These are phyloP conservation scores for Castanopsis chinensis DNA, from an alignment of 306 rosid genomes.

Conservation along the genomic window DNA sequence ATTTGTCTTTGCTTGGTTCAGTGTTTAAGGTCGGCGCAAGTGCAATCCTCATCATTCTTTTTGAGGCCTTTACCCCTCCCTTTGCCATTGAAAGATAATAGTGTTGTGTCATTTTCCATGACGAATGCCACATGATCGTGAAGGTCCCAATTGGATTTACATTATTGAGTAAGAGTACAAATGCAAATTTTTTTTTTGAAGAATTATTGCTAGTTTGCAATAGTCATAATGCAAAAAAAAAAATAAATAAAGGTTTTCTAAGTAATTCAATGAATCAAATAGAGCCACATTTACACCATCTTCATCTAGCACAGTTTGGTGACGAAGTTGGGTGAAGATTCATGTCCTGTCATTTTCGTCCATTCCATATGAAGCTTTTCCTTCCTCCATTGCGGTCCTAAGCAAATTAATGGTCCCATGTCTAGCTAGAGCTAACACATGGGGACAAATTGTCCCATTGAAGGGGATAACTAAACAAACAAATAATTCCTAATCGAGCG, in stretches of 20 bases:
- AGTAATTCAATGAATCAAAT: constrained; percentile 24
- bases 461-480: constrained; percentile 26
- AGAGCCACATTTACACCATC: constrained; percentile 31
- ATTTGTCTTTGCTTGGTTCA: too few relatives aligned
- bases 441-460: constrained; percentile 24
- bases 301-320: constrained; percentile 24
- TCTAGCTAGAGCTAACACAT: constrained; percentile 6
- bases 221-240: neutral
- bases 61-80: too few relatives aligned
- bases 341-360: constrained; percentile 45
- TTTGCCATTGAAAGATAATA: too few relatives aligned
- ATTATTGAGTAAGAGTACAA: too few relatives aligned
- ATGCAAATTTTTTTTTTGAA: too few relatives aligned
- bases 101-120: too few relatives aligned
- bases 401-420: constrained; percentile 33
- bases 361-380: constrained; percentile 22
- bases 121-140: too few relatives aligned
- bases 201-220: neutral
- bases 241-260: neutral
- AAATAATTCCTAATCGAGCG: constrained; percentile 32
- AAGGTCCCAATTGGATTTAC: too few relatives aligned
- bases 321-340: constrained; percentile 33
- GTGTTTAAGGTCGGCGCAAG: too few relatives aligned
- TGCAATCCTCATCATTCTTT: too few relatives aligned
- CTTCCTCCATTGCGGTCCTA: constrained; percentile 42